Evolutionary conservation across 495 filamentous ascomycete species (phyloP), one percentile per base, ranked within the genome.

Genomic region (Penicillium longicatenatum): DNA sequence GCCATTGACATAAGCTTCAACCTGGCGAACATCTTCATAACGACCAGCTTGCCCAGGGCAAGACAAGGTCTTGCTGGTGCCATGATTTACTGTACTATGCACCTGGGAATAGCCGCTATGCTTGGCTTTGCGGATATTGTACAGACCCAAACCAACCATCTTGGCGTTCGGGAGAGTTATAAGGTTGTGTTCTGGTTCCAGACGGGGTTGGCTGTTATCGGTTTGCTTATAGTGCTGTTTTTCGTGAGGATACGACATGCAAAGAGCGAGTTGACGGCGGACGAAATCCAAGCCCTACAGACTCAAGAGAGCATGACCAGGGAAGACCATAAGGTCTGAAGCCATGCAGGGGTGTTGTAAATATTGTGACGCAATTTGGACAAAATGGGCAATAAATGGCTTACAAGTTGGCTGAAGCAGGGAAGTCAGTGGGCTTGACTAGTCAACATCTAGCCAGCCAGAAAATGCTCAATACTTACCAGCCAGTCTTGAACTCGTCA

Each of bases 1-100:
- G 92, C 88, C 6, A 88, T 95, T 46, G 92, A 96, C 63, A 86
- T 94, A 57, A 89, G 85, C 24, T 96, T 87, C 78, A 92, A 90
- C 62, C 78, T 96, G 8, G 83, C 89, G 37, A 94, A 92, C 64
- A 85, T 96, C 46, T 95, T 94, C 68, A 88, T 93, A 67, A 92
- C 89, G 0, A 90, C 88, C 1, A 83, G 81, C 6, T 75, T 94
- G 62, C 87, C 90, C 0, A 79, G 81, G 39, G 75, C 80, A 9
- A 79, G 83, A 41, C 92, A 96, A 68, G 90, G 89, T 1, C 77
- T 92, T 0, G 90, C 90, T 0, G 92, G 91, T 0, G 91, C 86
- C 0, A 68, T 88, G 48, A 83, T 86, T 62, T 86, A 88, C 60
- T 80, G 75, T 50, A 76, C 84, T 3, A 70, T 93, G 30, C 88